phyloP scores from a whole-genome alignment of 139 green algal species.

The Diplosphaera chodatii region DNA sequence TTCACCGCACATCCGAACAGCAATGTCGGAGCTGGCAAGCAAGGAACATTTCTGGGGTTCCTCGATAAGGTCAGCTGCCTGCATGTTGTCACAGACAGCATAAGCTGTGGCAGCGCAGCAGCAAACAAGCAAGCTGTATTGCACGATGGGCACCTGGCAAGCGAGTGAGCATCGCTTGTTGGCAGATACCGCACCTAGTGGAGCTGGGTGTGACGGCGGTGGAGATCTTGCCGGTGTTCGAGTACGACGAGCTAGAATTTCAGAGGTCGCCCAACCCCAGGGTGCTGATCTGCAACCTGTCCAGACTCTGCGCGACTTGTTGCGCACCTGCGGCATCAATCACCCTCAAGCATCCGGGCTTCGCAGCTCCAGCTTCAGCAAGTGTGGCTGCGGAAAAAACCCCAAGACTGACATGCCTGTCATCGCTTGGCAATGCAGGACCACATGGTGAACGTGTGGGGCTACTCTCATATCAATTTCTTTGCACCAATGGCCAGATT shows the following conservation, averaged over 20 bases:
- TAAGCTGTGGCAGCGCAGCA: no score
- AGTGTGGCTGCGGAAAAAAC: no score
- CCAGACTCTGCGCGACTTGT: no score
- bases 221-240: conserved; percentile 90
- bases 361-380: no score
- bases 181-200: conserved; percentile 71
- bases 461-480: conserved; percentile 86
- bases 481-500: conserved; percentile 74
- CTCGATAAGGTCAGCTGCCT: conserved; percentile 56
- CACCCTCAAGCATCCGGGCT: not conserved
- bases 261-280: conserved; percentile 69
- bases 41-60: conserved; percentile 73
- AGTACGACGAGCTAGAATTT: conserved; percentile 94
- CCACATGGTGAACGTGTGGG: conserved; percentile 89
- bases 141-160: no score
- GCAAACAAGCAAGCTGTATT: no score
- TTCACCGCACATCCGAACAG: conserved; percentile 70
- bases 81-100: no score
- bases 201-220: conserved; percentile 83
- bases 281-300: not conserved
- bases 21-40: conserved; percentile 33
- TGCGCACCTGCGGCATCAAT: no score
- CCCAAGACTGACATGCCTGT: no score
- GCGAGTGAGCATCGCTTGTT: not conserved
- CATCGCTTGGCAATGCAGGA: conserved; percentile 8